Base-by-base conservation (phyloP, 2,329 filamentous ascomycete genomes). In the Rhinocladiella mackenziei region DNA sequence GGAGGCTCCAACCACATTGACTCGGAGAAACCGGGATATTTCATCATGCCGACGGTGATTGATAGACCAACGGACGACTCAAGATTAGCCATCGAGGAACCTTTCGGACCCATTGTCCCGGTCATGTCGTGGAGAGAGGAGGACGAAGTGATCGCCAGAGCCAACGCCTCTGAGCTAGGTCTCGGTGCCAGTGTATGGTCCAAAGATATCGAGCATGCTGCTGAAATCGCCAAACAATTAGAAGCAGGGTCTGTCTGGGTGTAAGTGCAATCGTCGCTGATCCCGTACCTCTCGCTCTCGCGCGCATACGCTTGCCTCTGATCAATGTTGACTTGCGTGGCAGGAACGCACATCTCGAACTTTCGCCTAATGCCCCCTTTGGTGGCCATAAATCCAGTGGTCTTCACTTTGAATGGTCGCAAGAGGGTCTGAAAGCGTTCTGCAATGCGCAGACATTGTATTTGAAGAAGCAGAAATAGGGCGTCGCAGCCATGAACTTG, bases 121-220 rank as follows among this genome's bases (percentile, higher is more conserved):
- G 57, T 76, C 2, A 61, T 71, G 5, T 62, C 62, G 1, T 76
- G 72, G 44, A 62, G 68, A 2, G 64, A 63, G 0, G 71, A 76
- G 51, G 62, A 69, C 7, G 62, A 75, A 43, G 71, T 72, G 0
- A 56, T 77, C 1, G 22, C 47, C 0, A 56, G 74, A 4, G 73
- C 73, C 0, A 77, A 77, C 47, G 65, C 71, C 30, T 71, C 66
- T n/a, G 65, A 73, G 17, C 74, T 71, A 39, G 74, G 71, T 0
- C 59, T 76, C 0, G 72, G 72, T 1, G 71, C 71, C 4, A 70
- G 70, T 0, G 61, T 76, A 1, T 76, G 71, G 70, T 73, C 72
- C 1, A 64, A 68, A 20, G 69, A 75, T 37, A 60, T 75, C 5
- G 60, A 64, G 1, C 69, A 71, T 48, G 69, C 68, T 4, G 70